Evolutionary conservation across 352 stramenopile genomes (phyloP), one percentile per base, ranked within the genome.

Genomic region (Globisporangium parvum): DNA sequence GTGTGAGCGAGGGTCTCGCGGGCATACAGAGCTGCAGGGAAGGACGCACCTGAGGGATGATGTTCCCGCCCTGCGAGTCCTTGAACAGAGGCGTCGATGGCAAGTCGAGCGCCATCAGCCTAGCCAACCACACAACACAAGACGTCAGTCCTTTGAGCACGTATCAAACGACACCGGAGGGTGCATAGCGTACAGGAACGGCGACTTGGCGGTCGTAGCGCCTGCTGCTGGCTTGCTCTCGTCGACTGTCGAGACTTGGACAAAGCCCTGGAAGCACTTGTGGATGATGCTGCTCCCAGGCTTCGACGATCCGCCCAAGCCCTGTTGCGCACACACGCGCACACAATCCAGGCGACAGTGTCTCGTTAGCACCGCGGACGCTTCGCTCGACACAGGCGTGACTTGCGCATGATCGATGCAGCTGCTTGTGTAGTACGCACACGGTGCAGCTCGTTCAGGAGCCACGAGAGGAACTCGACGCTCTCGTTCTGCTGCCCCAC

Each of bases 21-120:
- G 1, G 39, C 5, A 44, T 9, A 5, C 1, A 51, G 2, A 28
- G n/a, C 2, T 9, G 2, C 1, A 51, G 2, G 23, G n/a, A 1
- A 44, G 18, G 39, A 9, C 60, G 20, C 47, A 95, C 81, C 67
- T 96, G 83, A 55, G 97, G 96, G 59, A 99, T 98, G 33, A 99
- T 96, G 52, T 98, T 93, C 55, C 95, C 94, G 50, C 93, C 84
- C 65, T 97, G 88, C 9, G 91, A 97, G 69, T 99, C 96, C 58
- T 98, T 98, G 70, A 99, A 99, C 1, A 99, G 71, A 17, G 97
- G 97, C 51, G 97, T 98, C 55, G 97, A 92, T 9, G 97, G 97
- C 51, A 99, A 91, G 70, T 99, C 96, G 12, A 99, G 67, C 20
- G 95, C 96, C 48, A 99, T 76, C 54, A 98, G 88, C 23, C 97